A percentile compares a stretch with the other conserved stretches of the same genome.
Conservation (phyloP, 2,329 filamentous ascomycete genomes). For the Microdochium nivale region DNA sequence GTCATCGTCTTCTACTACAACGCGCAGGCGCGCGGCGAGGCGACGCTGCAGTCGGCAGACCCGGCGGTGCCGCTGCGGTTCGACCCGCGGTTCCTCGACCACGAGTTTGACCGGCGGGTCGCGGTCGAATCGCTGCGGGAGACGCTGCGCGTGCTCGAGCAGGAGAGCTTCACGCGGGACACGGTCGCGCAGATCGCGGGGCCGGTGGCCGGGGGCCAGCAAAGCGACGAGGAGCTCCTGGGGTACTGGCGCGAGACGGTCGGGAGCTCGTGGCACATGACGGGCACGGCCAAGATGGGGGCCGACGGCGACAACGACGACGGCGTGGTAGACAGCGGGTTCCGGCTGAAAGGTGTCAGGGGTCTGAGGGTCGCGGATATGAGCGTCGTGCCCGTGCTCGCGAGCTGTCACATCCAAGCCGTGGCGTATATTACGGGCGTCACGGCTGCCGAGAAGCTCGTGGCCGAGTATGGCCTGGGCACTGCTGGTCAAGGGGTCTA, state of each 20-base stretch:
- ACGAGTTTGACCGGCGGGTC: conserved; percentile 44
- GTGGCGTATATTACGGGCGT: conserved; percentile 45
- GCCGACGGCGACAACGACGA: conserved; percentile 9
- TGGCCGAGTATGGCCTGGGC: conserved; percentile 30
- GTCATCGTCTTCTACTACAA: conserved; percentile 42
- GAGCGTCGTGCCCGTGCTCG: conserved; percentile 40
- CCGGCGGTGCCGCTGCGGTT: conserved; percentile 40
- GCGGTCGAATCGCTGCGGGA: conserved; percentile 40
- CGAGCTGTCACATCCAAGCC: conserved; percentile 41
- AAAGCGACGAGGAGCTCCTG: conserved; percentile 44
- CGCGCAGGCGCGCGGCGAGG: conserved; percentile 40
- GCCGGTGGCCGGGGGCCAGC: conserved; percentile 25
- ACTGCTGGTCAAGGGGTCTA: not conserved
- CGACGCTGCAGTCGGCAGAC: conserved; percentile 43
- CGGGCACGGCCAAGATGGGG: conserved; percentile 50
- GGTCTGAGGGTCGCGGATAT: conserved; percentile 42
- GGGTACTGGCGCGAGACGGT: conserved; percentile 32
- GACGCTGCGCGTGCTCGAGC: conserved; percentile 26
- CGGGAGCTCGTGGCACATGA: conserved; percentile 45
- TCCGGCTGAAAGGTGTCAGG: conserved; percentile 37
- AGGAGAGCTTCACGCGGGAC: conserved; percentile 34
- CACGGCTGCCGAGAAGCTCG: conserved; percentile 41
- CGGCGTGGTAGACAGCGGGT: conserved; percentile 33
- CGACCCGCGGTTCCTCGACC: conserved; percentile 41
- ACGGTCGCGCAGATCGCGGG: conserved; percentile 29